phyloP scores from a whole-genome alignment of 2,329 filamentous ascomycete species.

The Hymenoscyphus linearis region DNA sequence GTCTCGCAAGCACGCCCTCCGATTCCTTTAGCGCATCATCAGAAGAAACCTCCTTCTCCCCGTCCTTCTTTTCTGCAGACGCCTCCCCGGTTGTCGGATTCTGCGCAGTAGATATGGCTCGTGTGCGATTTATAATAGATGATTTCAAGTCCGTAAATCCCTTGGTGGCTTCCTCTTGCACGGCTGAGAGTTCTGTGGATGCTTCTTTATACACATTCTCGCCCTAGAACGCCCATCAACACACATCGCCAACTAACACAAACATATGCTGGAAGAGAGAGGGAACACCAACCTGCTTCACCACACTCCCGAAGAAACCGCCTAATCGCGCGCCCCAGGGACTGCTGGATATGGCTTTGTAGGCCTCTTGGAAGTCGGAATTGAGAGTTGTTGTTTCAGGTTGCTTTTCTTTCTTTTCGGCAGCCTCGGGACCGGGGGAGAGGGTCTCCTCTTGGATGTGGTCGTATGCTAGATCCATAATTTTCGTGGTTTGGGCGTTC shows the following conservation, averaged over 20 bases:
- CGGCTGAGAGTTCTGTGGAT: constrained; percentile 74
- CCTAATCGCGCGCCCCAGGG: constrained; percentile 88
- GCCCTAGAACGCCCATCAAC: constrained; percentile 45
- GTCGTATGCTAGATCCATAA: constrained; percentile 96
- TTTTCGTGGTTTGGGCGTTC: neutral
- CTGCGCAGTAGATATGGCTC: constrained; percentile 57
- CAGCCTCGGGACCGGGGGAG: constrained; percentile 42
- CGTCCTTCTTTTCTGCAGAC: constrained; percentile 22
- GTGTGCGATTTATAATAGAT: constrained; percentile 66
- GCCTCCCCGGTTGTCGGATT: constrained; percentile 20
- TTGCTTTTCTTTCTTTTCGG: constrained; percentile 41
- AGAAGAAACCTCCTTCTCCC: constrained; percentile 38
- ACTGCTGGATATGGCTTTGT: constrained; percentile 85
- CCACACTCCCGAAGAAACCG: constrained; percentile 84
- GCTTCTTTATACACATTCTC: constrained; percentile 80
- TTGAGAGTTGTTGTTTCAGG: constrained; percentile 59
- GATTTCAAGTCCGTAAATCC: constrained; percentile 68
- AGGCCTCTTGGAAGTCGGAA: constrained; percentile 87
- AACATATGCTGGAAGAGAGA: neutral
- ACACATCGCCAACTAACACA: neutral
- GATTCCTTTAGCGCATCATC: constrained; percentile 44
- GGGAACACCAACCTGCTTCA: constrained; percentile 66
- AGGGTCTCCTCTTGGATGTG: constrained; percentile 85
- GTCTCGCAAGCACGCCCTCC: constrained; percentile 66
- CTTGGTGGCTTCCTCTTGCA: constrained; percentile 75